These are phyloP conservation scores for Ceratocystis cubensis DNA, from an alignment of 2,329 filamentous ascomycete genomes.

Conservation along the genomic window DNA sequence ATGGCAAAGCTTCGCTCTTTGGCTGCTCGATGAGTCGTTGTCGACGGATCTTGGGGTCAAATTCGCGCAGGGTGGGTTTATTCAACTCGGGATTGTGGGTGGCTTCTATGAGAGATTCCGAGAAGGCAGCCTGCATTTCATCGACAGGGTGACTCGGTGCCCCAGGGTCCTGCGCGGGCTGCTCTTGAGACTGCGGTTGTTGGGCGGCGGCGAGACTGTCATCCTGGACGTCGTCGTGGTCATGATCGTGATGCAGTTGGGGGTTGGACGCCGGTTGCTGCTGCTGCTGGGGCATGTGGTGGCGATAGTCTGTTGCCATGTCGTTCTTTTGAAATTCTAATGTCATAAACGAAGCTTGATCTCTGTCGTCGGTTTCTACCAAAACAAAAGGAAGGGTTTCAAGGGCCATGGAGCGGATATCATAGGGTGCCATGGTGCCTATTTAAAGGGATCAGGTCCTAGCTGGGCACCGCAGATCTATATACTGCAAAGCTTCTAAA, in stretches of 20 bases:
- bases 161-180: not conserved
- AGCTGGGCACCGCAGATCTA: slow-evolving; percentile 17
- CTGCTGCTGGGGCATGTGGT: slow-evolving; percentile 1
- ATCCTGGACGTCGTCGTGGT: not conserved
- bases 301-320: slow-evolving; percentile 6
- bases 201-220: not conserved
- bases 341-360: slow-evolving; percentile 7
- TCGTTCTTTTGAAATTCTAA: slow-evolving; percentile 14
- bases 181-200: slow-evolving; percentile 8
- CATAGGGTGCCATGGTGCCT: slow-evolving; percentile 19
- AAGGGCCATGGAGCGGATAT: slow-evolving; percentile 18
- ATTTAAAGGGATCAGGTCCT: slow-evolving; percentile 18
- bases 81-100: slow-evolving; percentile 22
- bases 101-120: slow-evolving; percentile 62
- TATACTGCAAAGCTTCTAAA: slow-evolving; percentile 17
- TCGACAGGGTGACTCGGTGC: slow-evolving; percentile 54
- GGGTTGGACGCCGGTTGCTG: not conserved
- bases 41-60: slow-evolving; percentile 49
- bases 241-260: not conserved
- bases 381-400: slow-evolving; percentile 20
- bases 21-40: slow-evolving; percentile 55
- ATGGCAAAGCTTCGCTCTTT: slow-evolving; percentile 58
- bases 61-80: slow-evolving; percentile 42
- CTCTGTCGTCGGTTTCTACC: slow-evolving; percentile 13
- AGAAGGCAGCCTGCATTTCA: slow-evolving; percentile 68